Percentiles rank a stretch among this genome's conserved stretches.
These are phyloP conservation scores for Scheffersomyces illinoinensis DNA, from an alignment of 1,139 yeast species.

Conservation along the genomic window DNA sequence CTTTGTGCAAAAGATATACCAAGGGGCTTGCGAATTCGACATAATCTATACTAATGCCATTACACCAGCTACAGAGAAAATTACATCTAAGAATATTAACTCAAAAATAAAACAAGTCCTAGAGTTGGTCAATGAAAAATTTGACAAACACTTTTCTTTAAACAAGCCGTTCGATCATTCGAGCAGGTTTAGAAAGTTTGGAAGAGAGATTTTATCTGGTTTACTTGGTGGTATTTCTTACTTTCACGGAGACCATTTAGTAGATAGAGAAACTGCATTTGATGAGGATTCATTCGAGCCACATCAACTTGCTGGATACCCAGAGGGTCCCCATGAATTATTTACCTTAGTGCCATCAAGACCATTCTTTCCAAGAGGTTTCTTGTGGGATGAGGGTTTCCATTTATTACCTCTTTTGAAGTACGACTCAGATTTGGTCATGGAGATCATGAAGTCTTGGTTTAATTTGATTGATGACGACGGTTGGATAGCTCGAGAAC, in stretches of 20 bases:
- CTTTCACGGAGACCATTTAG: constrained; percentile 83
- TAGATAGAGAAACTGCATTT: constrained; percentile 68
- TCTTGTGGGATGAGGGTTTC: constrained; percentile 99
- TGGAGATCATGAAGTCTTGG: constrained; percentile 88
- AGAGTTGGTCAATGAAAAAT: constrained; percentile 53
- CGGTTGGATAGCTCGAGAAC: constrained; percentile 98
- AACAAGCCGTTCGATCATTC: constrained; percentile 53
- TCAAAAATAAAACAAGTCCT: constrained; percentile 37
- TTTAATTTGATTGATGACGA: constrained; percentile 78
- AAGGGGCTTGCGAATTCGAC: constrained; percentile 78
- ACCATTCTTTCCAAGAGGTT: constrained; percentile 94
- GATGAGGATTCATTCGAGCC: constrained; percentile 68
- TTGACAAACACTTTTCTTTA: constrained; percentile 54
- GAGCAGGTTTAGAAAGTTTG: constrained; percentile 55
- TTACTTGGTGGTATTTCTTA: constrained; percentile 89
- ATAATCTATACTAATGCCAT: constrained; percentile 55
- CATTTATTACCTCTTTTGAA: constrained; percentile 80
- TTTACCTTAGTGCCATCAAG: constrained; percentile 90
- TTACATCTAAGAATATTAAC: constrained; percentile 44
- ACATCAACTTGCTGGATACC: constrained; percentile 48
- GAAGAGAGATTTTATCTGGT: constrained; percentile 77
- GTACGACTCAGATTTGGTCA: constrained; percentile 80
- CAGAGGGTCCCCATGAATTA: constrained; percentile 70
- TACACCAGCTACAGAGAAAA: constrained; percentile 40
- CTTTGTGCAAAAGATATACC: constrained; percentile 70